Base-by-base conservation (phyloP, 768 basidiomycete genomes). In the Xerocomus brunneocitrinus region DNA sequence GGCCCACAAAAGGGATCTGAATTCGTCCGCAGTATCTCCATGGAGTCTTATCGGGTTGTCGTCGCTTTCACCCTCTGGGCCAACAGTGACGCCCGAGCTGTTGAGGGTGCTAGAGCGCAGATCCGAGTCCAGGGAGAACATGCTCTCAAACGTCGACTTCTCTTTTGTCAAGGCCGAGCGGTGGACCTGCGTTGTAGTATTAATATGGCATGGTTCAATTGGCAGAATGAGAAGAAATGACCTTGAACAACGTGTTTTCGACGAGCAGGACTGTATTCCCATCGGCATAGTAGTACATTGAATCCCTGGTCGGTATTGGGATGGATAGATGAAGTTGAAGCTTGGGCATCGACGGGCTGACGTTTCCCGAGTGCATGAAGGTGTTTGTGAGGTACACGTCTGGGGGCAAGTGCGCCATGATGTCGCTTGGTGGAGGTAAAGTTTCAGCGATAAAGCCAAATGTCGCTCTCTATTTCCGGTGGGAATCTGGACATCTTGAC, bases 1-100 rank as follows among this genome's bases (percentile, higher is more conserved):
- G 3, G 76, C 73, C 79, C 80, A 82, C 34, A 82, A 65, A 36
- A 84, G 71, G 4, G 78, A 79, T 10, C 77, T 71, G 58, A 81
- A 80, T 45, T 79, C 76, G 41, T 76, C 75, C 24, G 72, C 74
- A 6, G 72, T 72, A 54, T 82, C 80, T 6, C 72, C 71, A 36
- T 72, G 74, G 32, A 82, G 69, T 30, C 68, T 62, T 35, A 81
- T 78, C 2, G 79, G 81, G 36, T 74, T 72, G 56, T 76, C 75
- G 64, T 82, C 81, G 60, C 71, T 73, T 50, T 68, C 68, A 3
- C 80, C 81, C 56, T 82, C 81, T 19, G 71, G 60, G 13, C 66
- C 65, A 35, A 67, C 62, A 8, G 66, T 64, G 56, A 67, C 67
- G 56, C 64, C 58, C 32, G 63, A 55, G 50, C 9, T 59, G 50